Evolutionary conservation across 371 early-diverging fungal species (phyloP).

Genomic region (Mortierella sp.): DNA sequence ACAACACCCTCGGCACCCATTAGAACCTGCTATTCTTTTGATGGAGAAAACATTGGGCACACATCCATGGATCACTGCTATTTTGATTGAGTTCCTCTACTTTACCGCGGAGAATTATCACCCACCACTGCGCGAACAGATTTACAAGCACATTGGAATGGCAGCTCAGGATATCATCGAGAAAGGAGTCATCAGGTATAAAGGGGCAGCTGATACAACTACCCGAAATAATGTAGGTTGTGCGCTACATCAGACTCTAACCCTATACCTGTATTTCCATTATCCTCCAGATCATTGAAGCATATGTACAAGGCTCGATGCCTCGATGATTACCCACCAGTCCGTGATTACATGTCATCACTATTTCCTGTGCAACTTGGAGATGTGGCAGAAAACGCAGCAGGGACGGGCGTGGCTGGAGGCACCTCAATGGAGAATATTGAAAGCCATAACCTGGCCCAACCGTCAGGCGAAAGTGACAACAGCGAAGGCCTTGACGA

Average conservation of each 20-base stretch:
- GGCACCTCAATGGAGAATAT: slow-evolving; percentile 14
- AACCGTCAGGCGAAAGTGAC: slow-evolving; percentile 4
- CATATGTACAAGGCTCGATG: slow-evolving; percentile 17
- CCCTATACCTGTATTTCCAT: too few relatives aligned
- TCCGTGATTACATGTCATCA: slow-evolving; percentile 38
- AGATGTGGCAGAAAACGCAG: slow-evolving; percentile 16
- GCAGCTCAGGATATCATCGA: slow-evolving; percentile 69
- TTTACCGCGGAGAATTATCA: slow-evolving; percentile 68
- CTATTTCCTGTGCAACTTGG: slow-evolving; percentile 30
- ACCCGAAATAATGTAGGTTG: not conserved
- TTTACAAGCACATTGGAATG: slow-evolving; percentile 61
- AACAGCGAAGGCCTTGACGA: slow-evolving; percentile 23
- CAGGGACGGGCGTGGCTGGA: slow-evolving; percentile 5
- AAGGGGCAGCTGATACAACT: not conserved
- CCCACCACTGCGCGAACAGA: slow-evolving; percentile 62
- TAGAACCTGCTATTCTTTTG: slow-evolving; percentile 79
- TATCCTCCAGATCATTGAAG: slow-evolving; percentile 22
- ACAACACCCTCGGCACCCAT: not conserved
- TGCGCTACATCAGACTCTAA: not conserved
- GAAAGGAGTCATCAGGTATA: slow-evolving; percentile 72
- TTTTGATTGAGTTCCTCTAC: slow-evolving; percentile 72
- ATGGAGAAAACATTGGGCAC: slow-evolving; percentile 76
- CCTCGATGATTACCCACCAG: slow-evolving; percentile 19
- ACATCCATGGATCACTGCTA: slow-evolving; percentile 72
- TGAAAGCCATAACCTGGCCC: slow-evolving; percentile 8